Conservation (phyloP, 208 protist genomes). For the Crithidia bombi region DNA sequence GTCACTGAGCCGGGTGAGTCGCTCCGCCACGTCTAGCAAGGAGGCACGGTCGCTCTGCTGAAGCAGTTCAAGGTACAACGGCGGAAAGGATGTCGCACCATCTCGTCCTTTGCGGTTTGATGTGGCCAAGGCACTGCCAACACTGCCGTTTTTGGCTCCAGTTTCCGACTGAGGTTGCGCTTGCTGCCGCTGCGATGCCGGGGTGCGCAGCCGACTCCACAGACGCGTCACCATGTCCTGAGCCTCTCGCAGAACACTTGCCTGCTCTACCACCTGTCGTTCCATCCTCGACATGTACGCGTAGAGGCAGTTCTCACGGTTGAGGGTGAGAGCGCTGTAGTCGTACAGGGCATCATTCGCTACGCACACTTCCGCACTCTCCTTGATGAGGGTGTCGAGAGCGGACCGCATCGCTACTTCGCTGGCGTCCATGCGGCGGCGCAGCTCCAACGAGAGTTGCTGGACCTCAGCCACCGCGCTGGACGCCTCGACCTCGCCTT, state of each 20-base stretch:
- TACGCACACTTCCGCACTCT: constrained; percentile 57
- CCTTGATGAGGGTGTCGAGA: constrained; percentile 47
- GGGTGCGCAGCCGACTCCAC: constrained; percentile 4
- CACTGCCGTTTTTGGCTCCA: not conserved
- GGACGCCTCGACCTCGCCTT: constrained; percentile 44
- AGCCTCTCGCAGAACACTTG: constrained; percentile 60
- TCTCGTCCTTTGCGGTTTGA: not conserved
- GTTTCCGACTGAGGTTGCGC: constrained; percentile 1
- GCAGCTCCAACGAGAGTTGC: constrained; percentile 60
- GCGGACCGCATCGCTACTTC: constrained; percentile 49
- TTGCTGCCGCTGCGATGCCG: constrained; percentile 15
- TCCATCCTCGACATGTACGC: constrained; percentile 59
- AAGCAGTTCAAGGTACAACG: constrained; percentile 38
- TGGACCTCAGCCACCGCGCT: constrained; percentile 40
- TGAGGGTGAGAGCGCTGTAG: constrained; percentile 37
- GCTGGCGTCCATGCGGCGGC: constrained; percentile 56
- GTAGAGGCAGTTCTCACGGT: constrained; percentile 51
- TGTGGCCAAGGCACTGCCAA: not conserved
- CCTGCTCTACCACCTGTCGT: constrained; percentile 56
- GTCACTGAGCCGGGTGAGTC: constrained; percentile 39
- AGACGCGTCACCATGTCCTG: constrained; percentile 48
- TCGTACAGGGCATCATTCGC: constrained; percentile 55
- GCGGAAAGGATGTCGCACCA: constrained; percentile 35
- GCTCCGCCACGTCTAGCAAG: constrained; percentile 59
- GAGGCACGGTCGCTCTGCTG: constrained; percentile 59